Conservation (phyloP, 345 rosid species). For the Fremontodendron californicum region DNA sequence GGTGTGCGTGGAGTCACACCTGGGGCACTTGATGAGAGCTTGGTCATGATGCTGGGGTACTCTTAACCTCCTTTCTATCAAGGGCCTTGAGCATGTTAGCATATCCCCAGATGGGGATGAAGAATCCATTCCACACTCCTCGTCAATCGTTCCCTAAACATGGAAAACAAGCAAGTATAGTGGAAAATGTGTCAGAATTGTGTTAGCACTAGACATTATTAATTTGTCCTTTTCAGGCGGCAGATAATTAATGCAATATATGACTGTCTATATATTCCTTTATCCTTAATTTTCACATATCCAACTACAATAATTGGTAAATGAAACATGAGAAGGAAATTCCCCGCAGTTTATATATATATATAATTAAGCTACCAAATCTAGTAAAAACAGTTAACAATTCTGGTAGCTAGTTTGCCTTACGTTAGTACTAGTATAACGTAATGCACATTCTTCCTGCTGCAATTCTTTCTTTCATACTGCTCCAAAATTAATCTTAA, state of each 20-base stretch:
- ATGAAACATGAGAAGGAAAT: constrained; percentile 3
- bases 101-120: constrained; percentile 85
- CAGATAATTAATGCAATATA: background rate
- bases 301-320: background rate
- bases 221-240: constrained; percentile 5
- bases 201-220: constrained; percentile 9
- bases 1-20: constrained; percentile 91
- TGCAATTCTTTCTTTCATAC: background rate
- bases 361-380: background rate
- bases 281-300: background rate
- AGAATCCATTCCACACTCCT: constrained; percentile 57
- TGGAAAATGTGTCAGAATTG: constrained; percentile 17
- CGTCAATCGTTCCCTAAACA: constrained; percentile 52
- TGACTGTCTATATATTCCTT: background rate
- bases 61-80: constrained; percentile 89
- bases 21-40: constrained; percentile 84
- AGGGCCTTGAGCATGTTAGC: constrained; percentile 77
- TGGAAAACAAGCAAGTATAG: background rate
- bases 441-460: background rate
- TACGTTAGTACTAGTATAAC: background rate
- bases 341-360: background rate
- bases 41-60: constrained; percentile 89
- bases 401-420: background rate
- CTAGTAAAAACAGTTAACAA: background rate
- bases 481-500: background rate